Conservation (phyloP, 2,329 filamentous ascomycete species). For the Aphanoascus verrucosus region DNA sequence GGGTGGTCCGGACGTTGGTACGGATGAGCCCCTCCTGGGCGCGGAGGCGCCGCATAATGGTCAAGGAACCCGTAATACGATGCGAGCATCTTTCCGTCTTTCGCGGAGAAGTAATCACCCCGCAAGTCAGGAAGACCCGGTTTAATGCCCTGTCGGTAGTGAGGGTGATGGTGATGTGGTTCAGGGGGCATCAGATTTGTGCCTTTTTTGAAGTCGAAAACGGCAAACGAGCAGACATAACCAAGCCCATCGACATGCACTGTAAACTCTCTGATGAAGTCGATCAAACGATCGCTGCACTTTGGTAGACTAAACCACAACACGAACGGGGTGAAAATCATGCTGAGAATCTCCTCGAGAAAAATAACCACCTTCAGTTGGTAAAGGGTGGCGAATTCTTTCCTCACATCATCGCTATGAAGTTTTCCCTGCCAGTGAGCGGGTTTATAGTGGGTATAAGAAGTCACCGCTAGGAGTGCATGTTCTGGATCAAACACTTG, state of each 20-base stretch:
- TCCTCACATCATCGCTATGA: slow-evolving; percentile 88
- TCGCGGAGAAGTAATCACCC: slow-evolving; percentile 87
- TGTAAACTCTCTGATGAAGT: slow-evolving; percentile 97
- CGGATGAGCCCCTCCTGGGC: slow-evolving; percentile 53
- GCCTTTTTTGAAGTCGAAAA: slow-evolving; percentile 91
- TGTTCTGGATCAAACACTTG: slow-evolving; percentile 85
- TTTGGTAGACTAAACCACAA: slow-evolving; percentile 76
- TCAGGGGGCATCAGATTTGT: slow-evolving; percentile 44
- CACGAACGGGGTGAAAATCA: slow-evolving; percentile 82
- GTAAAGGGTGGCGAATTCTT: slow-evolving; percentile 81
- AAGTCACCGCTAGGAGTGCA: slow-evolving; percentile 75
- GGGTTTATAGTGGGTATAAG: slow-evolving; percentile 86
- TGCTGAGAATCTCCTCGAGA: slow-evolving; percentile 80
- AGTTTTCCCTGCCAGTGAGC: slow-evolving; percentile 78
- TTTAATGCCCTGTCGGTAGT: slow-evolving; percentile 30
- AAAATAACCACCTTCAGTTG: slow-evolving; percentile 89
- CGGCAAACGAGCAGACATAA: slow-evolving; percentile 92
- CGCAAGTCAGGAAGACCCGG: slow-evolving; percentile 52
- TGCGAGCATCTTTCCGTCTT: slow-evolving; percentile 96
- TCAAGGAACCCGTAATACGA: slow-evolving; percentile 93
- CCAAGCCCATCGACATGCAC: slow-evolving; percentile 93
- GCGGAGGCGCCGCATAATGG: slow-evolving; percentile 71
- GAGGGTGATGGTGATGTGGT: slow-evolving; percentile 10
- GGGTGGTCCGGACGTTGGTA: slow-evolving; percentile 41
- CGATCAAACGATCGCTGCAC: slow-evolving; percentile 84